Evolutionary conservation across 331 rosid genomes (phyloP).

Genomic region (Malus hybrid): DNA sequence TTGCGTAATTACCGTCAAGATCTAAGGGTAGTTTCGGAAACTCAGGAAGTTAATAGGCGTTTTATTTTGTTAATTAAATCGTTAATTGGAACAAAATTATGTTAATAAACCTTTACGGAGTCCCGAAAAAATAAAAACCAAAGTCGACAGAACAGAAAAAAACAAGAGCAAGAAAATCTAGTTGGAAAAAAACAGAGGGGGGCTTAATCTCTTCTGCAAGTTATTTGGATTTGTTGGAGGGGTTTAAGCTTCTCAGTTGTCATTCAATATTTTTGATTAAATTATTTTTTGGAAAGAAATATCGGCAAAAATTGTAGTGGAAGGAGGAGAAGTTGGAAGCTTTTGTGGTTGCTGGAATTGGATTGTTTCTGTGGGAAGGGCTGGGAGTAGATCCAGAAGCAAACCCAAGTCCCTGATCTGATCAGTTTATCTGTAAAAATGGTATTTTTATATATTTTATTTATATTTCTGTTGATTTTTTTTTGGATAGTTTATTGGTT

Average conservation of each 20-base stretch:
- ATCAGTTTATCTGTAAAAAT: constrained; percentile 37
- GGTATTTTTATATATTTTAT: constrained; percentile 30
- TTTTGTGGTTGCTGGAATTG: constrained; percentile 22
- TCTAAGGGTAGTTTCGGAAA: constrained; percentile 22
- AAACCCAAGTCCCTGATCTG: constrained; percentile 48
- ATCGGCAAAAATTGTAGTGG: constrained; percentile 12
- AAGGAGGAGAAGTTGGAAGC: constrained; percentile 23
- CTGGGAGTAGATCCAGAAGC: constrained; percentile 51
- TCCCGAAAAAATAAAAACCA: constrained; percentile 2
- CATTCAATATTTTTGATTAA: background rate
- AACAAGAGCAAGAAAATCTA: background rate
- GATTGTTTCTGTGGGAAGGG: constrained; percentile 22
- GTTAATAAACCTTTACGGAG: constrained; percentile 2
- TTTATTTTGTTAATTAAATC: constrained; percentile 26
- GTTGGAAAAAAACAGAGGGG: constrained; percentile 20
- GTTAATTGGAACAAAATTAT: constrained; percentile 8
- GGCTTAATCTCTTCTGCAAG: constrained; percentile 53
- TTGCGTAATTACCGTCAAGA: constrained; percentile 20
- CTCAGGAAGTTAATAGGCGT: background rate
- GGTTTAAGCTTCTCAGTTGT: constrained; percentile 37
- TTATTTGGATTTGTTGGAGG: constrained; percentile 34
- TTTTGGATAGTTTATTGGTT: constrained; percentile 5
- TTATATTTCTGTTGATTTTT: background rate
- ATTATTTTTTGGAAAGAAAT: background rate
- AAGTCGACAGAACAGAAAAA: constrained; percentile 22